These are phyloP conservation scores for Arabidopsis hybrid DNA, from an alignment of 441 rosid species.

Conservation along the genomic window DNA sequence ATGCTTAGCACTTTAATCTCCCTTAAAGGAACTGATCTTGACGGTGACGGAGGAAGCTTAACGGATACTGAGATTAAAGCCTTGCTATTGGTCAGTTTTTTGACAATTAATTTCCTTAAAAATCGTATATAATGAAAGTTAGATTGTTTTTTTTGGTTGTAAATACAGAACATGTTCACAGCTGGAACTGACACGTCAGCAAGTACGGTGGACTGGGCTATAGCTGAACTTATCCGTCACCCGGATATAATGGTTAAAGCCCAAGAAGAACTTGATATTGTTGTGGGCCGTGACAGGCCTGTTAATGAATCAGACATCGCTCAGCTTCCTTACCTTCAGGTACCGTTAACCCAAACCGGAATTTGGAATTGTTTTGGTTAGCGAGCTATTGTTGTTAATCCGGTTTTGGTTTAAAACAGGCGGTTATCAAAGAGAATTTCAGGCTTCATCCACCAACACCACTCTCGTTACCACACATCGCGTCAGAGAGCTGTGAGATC, in stretches of 20 bases:
- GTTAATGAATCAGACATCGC: slow-evolving; percentile 60
- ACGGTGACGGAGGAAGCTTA: slow-evolving; percentile 58
- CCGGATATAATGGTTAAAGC: slow-evolving; percentile 57
- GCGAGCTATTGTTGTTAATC: background rate
- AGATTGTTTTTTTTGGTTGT: background rate
- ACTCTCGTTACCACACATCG: slow-evolving; percentile 61
- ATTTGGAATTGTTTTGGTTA: background rate
- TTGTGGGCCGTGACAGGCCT: slow-evolving; percentile 55
- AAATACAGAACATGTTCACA: slow-evolving; percentile 58
- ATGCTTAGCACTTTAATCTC: slow-evolving; percentile 67
- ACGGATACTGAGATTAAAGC: slow-evolving; percentile 76
- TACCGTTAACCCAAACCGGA: slow-evolving; percentile 1
- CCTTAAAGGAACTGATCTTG: slow-evolving; percentile 59
- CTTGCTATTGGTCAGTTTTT: slow-evolving; percentile 59
- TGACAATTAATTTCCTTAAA: background rate
- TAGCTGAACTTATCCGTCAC: slow-evolving; percentile 68
- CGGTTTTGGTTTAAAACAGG: slow-evolving; percentile 40
- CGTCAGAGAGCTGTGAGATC: slow-evolving; percentile 60
- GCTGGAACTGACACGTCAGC: slow-evolving; percentile 82
- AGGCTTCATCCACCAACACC: slow-evolving; percentile 84
- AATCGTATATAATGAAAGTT: background rate
- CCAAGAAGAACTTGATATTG: slow-evolving; percentile 57
- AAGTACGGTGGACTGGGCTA: slow-evolving; percentile 68
- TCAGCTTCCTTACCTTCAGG: slow-evolving; percentile 66
- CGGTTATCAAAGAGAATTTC: slow-evolving; percentile 62